Evolutionary conservation across 2,329 filamentous ascomycete species (phyloP), one percentile per base, ranked within the genome.

Genomic region (Fusarium cyanostomum): DNA sequence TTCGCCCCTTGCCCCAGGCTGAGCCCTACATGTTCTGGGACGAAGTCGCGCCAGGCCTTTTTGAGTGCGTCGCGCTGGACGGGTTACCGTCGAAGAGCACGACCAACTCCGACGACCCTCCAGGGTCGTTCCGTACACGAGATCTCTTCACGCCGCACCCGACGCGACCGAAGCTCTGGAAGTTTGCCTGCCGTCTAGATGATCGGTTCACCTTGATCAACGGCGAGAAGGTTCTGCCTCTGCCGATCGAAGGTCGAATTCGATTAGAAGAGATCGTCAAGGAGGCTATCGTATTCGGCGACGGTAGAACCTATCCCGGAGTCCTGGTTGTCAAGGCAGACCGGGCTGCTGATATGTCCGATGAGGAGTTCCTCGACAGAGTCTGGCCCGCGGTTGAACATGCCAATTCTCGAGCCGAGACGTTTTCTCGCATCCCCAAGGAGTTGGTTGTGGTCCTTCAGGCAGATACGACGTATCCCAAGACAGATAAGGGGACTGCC

Each of bases 271-370:
- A 77, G 4, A 72, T 81, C 0, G 83, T 89, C 1, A 76, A 80
- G 13, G 87, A 89, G 56, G 82, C 82, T 0, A 76, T 87, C 3
- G 80, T 87, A 1, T 87, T 88, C 59, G 86, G 86, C 0, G 79
- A 81, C 2, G 84, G 81, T 8, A 80, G 78, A 43, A 76, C 80
- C 1, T 77, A 82, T 26, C 83, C 84, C 0, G 86, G 86, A 2
- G 64, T 87, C 10, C 64, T 88, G 10, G 74, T 89, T 11, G 74
- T 89, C 18, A 80, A 82, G 24, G 77, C 79, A 11, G 79, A 82
- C n/a, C 73, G 74, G 3, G 79, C 79, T 1, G 69, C 71, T 0
- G 64, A 77, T 0, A 71, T 84, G 42, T 68, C 77, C 0, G 75
- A 82, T 4, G 72, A 79, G 0, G 78, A 85, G 9, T 76, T 83